A percentile compares a stretch with the other conserved stretches of the same genome.
Evolutionary conservation across 768 basidiomycete species (phyloP).

Genomic region (Suillus americanus): DNA sequence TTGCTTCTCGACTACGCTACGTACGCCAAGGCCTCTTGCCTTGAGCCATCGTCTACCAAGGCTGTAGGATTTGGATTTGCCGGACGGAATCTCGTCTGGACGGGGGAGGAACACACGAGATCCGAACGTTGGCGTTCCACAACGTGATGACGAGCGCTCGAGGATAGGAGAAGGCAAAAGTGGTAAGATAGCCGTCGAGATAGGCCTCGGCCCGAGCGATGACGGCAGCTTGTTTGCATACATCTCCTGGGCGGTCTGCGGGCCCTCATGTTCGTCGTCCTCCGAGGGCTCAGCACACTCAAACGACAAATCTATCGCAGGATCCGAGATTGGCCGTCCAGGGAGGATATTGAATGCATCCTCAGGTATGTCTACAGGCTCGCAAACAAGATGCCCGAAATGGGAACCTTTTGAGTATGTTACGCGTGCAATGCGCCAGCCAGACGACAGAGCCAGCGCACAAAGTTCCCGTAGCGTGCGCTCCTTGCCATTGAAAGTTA

Average conservation of each 20-base stretch:
- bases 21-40: slow-evolving; percentile 29
- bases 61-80: slow-evolving; percentile 13
- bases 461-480: slow-evolving; percentile 66
- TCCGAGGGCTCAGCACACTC: slow-evolving; percentile 1
- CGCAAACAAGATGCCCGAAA: slow-evolving; percentile 71
- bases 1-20: slow-evolving; percentile 23
- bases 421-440: slow-evolving; percentile 62
- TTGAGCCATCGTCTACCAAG: slow-evolving; percentile 29
- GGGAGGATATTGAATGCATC: slow-evolving; percentile 21
- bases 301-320: background rate
- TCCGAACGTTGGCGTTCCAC: slow-evolving; percentile 63
- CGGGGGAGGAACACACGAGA: slow-evolving; percentile 39
- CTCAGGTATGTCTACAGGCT: slow-evolving; percentile 54
- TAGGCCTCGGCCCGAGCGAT: background rate
- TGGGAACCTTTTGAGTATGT: slow-evolving; percentile 59
- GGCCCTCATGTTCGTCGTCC: background rate
- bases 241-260: background rate
- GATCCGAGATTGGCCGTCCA: background rate
- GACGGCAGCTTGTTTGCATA: background rate
- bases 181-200: slow-evolving; percentile 8
- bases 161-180: slow-evolving; percentile 29
- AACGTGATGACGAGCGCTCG: slow-evolving; percentile 50
- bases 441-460: slow-evolving; percentile 50
- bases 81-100: slow-evolving; percentile 23
- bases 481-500: slow-evolving; percentile 67